phyloP scores from a whole-genome alignment of 768 basidiomycete species.

The Panellus pusillus region DNA sequence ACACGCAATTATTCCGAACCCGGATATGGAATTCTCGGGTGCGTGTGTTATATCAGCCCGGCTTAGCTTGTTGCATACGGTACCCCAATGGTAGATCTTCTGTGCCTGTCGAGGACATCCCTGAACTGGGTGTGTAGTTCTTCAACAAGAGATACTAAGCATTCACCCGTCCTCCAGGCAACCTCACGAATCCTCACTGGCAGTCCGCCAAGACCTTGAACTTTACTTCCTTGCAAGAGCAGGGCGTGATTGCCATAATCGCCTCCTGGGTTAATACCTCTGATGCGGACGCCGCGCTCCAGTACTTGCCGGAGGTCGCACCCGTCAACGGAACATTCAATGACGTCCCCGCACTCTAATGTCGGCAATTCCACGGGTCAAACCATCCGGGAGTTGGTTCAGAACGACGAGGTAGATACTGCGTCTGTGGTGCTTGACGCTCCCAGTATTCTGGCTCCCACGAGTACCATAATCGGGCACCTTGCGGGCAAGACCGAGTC shows the following conservation, averaged over 20 bases:
- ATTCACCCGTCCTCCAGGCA: conserved; percentile 16
- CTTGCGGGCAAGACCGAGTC: conserved; percentile 21
- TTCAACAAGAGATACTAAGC: neutral
- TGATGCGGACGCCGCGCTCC: conserved; percentile 29
- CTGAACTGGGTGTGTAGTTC: conserved; percentile 20
- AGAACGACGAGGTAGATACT: conserved; percentile 18
- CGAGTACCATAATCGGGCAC: conserved; percentile 27
- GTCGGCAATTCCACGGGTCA: conserved; percentile 32
- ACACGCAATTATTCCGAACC: conserved; percentile 30
- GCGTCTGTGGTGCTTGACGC: conserved; percentile 34
- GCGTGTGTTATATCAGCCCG: neutral
- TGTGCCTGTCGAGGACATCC: conserved; percentile 23
- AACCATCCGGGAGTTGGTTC: conserved; percentile 25
- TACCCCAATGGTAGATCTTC: conserved; percentile 22
- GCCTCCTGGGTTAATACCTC: conserved; percentile 31
- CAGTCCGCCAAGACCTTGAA: conserved; percentile 30
- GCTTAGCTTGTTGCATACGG: neutral
- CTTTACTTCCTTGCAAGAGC: conserved; percentile 21
- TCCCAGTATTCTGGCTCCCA: conserved; percentile 24
- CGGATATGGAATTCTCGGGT: conserved; percentile 30
- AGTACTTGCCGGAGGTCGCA: conserved; percentile 29
- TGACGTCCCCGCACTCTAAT: conserved; percentile 30
- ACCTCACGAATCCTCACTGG: conserved; percentile 33
- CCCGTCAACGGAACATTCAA: conserved; percentile 25
- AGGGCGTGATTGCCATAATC: conserved; percentile 27